These are phyloP conservation scores for Aspergillus neotritici DNA, from an alignment of 2,329 filamentous ascomycete genomes.

Conservation along the genomic window DNA sequence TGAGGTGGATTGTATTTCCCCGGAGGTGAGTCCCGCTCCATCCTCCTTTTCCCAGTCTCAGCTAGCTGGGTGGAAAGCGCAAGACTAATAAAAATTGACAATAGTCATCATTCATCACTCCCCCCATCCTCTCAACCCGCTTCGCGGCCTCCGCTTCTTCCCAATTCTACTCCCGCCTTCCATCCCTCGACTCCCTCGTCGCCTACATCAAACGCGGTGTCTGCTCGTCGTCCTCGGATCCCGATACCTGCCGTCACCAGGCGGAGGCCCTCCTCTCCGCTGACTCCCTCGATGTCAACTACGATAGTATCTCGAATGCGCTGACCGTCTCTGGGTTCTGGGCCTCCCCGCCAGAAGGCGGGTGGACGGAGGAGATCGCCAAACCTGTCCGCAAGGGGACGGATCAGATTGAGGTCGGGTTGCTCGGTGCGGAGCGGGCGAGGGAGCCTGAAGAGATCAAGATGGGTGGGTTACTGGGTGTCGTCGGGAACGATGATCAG, in stretches of 20 bases:
- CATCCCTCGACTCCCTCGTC: conserved; percentile 52
- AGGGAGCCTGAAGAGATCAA: conserved; percentile 66
- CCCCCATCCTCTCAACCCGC: conserved; percentile 52
- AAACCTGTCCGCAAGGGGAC: conserved; percentile 17
- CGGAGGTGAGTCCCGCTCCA: conserved; percentile 36
- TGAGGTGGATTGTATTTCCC: conserved; percentile 50
- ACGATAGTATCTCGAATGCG: conserved; percentile 61
- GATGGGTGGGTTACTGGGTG: conserved; percentile 70
- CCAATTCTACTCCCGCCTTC: conserved; percentile 66
- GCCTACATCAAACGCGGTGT: conserved; percentile 49
- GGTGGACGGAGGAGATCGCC: conserved; percentile 46
- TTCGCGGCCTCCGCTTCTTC: conserved; percentile 59
- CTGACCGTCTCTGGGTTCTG: conserved; percentile 63
- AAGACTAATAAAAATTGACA: conserved; percentile 31
- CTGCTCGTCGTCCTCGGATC: conserved; percentile 44
- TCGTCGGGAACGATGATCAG: conserved; percentile 67
- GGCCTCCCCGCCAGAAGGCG: conserved; percentile 33
- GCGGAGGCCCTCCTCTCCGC: conserved; percentile 49
- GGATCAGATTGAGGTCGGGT: conserved; percentile 70
- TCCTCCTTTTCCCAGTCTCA: neutral
- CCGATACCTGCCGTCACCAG: conserved; percentile 48
- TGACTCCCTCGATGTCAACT: conserved; percentile 69
- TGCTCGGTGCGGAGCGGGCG: conserved; percentile 60
- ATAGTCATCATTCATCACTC: conserved; percentile 52
- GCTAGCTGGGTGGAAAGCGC: conserved; percentile 1